Evolutionary conservation across 208 protist genomes (phyloP).

Genomic region (Trichomonas tenax): DNA sequence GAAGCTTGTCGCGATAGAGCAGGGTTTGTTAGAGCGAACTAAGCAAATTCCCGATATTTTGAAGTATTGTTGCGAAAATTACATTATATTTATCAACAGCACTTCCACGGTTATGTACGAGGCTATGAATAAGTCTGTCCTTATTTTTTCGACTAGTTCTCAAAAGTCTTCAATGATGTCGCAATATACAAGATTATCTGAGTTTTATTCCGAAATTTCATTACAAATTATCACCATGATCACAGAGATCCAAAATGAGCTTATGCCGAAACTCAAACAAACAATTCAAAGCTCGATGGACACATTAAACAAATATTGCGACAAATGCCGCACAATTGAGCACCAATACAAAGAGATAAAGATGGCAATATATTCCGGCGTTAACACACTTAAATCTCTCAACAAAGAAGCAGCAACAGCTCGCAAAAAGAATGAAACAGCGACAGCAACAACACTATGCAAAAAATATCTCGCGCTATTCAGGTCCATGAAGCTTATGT

Average conservation of each 20-base stretch:
- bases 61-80: not conserved
- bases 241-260: not conserved
- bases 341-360: not conserved
- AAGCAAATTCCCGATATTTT: not conserved
- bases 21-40: not conserved
- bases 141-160: not conserved
- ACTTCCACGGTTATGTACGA: not conserved
- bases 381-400: not conserved
- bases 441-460: not conserved
- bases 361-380: not conserved
- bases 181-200: not conserved
- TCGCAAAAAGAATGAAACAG: not conserved
- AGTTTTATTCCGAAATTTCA: not conserved
- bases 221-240: not conserved
- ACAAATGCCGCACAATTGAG: not conserved
- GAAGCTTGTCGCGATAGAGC: not conserved
- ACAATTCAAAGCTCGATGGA: not conserved
- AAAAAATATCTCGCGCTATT: not conserved
- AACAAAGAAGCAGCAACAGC: not conserved
- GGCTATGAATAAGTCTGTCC: not conserved
- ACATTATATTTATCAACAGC: not conserved
- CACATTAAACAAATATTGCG: not conserved
- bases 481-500: not conserved
- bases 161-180: not conserved
- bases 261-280: not conserved